Base-by-base conservation (phyloP, 2,329 filamentous ascomycete species). In the Fusarium citri region DNA sequence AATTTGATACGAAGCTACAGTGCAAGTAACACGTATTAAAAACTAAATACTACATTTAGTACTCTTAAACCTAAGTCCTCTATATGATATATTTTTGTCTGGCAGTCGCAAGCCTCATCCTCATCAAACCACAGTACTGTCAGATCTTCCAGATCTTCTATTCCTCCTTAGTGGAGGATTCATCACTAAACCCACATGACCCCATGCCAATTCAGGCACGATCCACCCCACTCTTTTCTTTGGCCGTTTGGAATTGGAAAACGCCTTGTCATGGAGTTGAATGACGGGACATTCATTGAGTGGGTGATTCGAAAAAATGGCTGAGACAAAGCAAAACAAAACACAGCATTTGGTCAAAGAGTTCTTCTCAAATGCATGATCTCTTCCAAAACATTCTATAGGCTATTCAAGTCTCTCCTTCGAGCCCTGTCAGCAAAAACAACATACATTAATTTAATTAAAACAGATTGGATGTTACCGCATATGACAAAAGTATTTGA, bases 221-320 rank as follows among this genome's bases (percentile, higher is more conserved):
- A 45, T 28, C 26, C 23, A 31, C 46, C 49, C 48, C 49, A 54
- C 61, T 51, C 28, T 64, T 40, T 37, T 37, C 34, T 42, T 22
- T 47, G 23, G n/a, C 40, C 45, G 18, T 63, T 63, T 37, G 31
- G 15, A 58, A 40, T 18, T 60, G 20, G 55, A 60, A 60, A 59
- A 59, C 26, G 48, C 47, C 26, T 53, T 55, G 57, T 42, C 58
- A 47, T 63, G 28, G 47, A 50, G 47, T 34, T 25, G 18, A 11
- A 37, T 37, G 30, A 37, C 22, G 22, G 16, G 18, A 22, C 30
- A n/a, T 23, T 37, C 34, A n/a, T 37, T 37, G 34, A 37, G 34
- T 31, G 28, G 28, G 34, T 50, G 20, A 15, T 37, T 31, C n/a
- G 34, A 59, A 42, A 58, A 22, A 42, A 41, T 53, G 23, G 20